Evolutionary conservation across 2,329 filamentous ascomycete genomes (phyloP).

Genomic region (Orbilia javanica): DNA sequence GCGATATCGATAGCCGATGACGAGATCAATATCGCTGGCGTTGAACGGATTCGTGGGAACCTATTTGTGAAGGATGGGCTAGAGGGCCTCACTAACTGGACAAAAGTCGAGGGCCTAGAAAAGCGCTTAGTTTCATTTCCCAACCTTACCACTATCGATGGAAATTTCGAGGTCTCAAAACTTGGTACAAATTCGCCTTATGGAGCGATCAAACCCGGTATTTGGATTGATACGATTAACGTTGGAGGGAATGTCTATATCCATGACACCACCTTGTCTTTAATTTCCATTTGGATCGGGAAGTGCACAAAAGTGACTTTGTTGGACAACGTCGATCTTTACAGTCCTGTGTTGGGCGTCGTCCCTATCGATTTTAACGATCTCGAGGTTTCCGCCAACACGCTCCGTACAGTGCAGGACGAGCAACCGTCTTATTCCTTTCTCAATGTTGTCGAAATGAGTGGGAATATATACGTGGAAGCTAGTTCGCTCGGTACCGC

Average conservation of each 20-base stretch:
- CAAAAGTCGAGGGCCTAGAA: not conserved
- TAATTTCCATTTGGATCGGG: not conserved
- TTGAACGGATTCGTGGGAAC: constrained; percentile 12
- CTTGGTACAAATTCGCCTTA: not conserved
- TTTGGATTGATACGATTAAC: not conserved
- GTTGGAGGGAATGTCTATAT: constrained; percentile 9
- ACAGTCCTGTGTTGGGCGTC: not conserved
- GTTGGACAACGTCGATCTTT: not conserved
- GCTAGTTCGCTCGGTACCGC: not conserved
- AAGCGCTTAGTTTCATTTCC: not conserved
- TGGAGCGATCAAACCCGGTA: not conserved
- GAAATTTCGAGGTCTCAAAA: constrained; percentile 12
- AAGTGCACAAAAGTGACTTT: not conserved
- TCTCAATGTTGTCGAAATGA: not conserved
- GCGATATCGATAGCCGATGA: not conserved
- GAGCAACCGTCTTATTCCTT: not conserved
- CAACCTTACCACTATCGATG: not conserved
- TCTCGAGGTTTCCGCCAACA: constrained; percentile 10
- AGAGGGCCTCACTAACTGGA: not conserved
- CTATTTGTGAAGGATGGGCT: constrained; percentile 11
- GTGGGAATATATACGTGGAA: not conserved
- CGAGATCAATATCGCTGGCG: not conserved
- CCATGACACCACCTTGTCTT: not conserved
- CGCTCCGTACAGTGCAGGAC: not conserved
- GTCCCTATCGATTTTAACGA: not conserved